phyloP scores from a whole-genome alignment of 805 yeast species.

The Pichia nakasei region DNA sequence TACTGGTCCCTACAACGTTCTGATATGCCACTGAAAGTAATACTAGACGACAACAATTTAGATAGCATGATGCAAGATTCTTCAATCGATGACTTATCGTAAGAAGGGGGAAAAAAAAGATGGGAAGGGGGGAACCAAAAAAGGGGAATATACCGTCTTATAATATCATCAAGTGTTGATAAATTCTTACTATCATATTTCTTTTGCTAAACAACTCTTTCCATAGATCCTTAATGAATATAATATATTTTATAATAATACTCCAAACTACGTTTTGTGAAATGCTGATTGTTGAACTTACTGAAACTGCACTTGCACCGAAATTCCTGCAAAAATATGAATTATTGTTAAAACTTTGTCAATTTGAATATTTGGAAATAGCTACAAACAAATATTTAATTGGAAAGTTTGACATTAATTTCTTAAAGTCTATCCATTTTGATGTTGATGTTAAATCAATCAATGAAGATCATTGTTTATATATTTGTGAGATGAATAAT shows the following conservation, averaged over 20 bases:
- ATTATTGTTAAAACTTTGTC: not conserved
- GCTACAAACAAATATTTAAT: slow-evolving; percentile 20
- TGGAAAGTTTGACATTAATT: slow-evolving; percentile 28
- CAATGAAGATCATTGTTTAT: slow-evolving; percentile 30
- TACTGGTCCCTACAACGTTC: not conserved
- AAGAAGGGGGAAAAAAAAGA: not conserved
- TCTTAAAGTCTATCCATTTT: slow-evolving; percentile 25
- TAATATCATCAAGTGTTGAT: no score
- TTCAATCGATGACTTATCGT: not conserved
- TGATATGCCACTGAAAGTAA: not conserved
- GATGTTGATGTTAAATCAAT: slow-evolving; percentile 26
- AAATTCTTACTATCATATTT: no score
- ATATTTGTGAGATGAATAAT: slow-evolving; percentile 9
- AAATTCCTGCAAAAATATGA: not conserved
- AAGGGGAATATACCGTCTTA: no score
- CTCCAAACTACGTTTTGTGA: no score
- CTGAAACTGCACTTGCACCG: not conserved
- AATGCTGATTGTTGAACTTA: not conserved
- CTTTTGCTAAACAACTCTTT: no score
- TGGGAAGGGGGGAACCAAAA: no score
- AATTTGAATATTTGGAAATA: not conserved
- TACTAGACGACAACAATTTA: not conserved
- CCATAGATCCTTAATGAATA: not conserved
- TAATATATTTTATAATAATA: not conserved
- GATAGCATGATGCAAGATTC: not conserved